A percentile compares a stretch with the other conserved stretches of the same genome.
These are phyloP conservation scores for Astrephomene gubernaculifera DNA, from an alignment of 139 green algal species.

Conservation along the genomic window DNA sequence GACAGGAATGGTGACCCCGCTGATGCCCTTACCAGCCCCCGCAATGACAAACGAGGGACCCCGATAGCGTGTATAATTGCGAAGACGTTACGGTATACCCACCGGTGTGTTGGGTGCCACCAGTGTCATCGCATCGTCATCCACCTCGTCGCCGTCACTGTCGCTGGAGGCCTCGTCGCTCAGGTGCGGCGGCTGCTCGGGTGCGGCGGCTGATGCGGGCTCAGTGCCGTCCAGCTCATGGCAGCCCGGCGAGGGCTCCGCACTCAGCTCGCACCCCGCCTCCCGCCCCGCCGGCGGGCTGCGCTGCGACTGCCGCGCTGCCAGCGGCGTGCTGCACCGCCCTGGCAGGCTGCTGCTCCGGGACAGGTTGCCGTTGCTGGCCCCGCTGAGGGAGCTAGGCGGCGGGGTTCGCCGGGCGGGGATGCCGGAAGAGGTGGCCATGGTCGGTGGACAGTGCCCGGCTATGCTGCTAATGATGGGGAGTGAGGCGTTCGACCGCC, in stretches of 20 bases:
- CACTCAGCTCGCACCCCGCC: background rate
- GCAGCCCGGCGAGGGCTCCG: background rate
- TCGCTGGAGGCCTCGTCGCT: constrained; percentile 14
- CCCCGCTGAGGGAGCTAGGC: background rate
- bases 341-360: background rate
- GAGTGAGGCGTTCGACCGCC: background rate
- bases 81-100: no score
- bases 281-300: background rate
- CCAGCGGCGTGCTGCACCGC: background rate
- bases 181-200: background rate
- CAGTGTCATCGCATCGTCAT: background rate
- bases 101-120: no score
- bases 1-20: no score
- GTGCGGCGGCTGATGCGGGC: background rate
- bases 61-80: no score
- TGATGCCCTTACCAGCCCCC: no score
- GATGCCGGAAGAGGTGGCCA: background rate
- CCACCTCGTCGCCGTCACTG: constrained; percentile 8
- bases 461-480: background rate
- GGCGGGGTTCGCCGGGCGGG: background rate
- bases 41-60: no score
- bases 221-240: background rate
- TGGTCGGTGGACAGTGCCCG: background rate
- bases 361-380: background rate
- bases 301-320: background rate